These are phyloP conservation scores for Mangifera indica DNA, from an alignment of 345 rosid genomes.

Conservation along the genomic window DNA sequence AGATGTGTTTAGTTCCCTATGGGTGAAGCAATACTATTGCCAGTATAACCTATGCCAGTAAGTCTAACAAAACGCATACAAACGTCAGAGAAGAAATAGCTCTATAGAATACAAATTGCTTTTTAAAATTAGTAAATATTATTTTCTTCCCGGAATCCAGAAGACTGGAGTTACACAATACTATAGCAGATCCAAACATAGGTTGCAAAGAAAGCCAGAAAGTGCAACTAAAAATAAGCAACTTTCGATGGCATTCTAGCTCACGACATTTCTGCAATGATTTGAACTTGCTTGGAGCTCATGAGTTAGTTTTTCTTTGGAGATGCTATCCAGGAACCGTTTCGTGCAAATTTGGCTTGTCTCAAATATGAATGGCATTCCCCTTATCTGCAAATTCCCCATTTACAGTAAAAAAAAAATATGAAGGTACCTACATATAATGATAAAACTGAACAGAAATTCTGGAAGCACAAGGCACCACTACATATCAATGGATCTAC, in stretches of 20 bases:
- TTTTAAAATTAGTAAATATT: not conserved
- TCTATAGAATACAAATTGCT: not conserved
- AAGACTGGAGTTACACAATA: not conserved
- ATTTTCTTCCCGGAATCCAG: not conserved
- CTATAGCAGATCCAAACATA: not conserved
- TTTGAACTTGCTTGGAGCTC: slow-evolving; percentile 10
- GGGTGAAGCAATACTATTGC: too few relatives aligned
- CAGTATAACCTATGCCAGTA: too few relatives aligned
- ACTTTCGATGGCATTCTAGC: slow-evolving; percentile 20
- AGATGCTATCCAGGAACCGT: slow-evolving; percentile 36
- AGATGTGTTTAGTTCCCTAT: too few relatives aligned
- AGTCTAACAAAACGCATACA: not conserved
- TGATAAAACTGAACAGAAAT: too few relatives aligned
- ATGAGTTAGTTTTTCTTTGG: slow-evolving; percentile 11
- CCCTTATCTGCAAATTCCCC: slow-evolving; percentile 50
- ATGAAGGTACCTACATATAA: too few relatives aligned
- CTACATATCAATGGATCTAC: too few relatives aligned
- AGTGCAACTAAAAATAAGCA: slow-evolving; percentile 27
- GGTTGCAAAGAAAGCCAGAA: slow-evolving; percentile 27
- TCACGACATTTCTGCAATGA: slow-evolving; percentile 4
- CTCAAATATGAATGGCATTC: slow-evolving; percentile 61
- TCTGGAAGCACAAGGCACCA: too few relatives aligned
- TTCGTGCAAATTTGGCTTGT: slow-evolving; percentile 40
- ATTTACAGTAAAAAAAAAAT: not conserved
- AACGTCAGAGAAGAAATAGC: not conserved